Evolutionary conservation across 2,329 filamentous ascomycete genomes (phyloP).

Genomic region (Xylaria sp.): DNA sequence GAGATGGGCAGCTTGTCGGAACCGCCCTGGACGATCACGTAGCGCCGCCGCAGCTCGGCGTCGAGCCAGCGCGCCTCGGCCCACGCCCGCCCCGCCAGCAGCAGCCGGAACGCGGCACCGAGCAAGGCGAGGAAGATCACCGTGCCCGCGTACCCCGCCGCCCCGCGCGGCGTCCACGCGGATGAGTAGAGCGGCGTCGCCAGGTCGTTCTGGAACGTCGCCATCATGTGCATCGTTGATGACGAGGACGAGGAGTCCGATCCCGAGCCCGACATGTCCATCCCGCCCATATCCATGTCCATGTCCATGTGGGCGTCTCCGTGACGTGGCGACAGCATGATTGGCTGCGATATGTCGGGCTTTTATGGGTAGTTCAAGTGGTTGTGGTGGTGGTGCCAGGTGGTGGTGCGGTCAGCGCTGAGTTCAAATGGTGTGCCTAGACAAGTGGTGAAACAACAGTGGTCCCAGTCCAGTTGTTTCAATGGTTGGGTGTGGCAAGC

Average conservation of each 20-base stretch:
- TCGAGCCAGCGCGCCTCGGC: conserved; percentile 68
- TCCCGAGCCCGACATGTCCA: conserved; percentile 33
- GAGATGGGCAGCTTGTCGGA: conserved; percentile 59
- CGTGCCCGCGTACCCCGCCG: conserved; percentile 79
- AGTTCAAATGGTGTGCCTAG: not conserved
- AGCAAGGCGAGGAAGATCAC: conserved; percentile 89
- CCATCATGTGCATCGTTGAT: conserved; percentile 45
- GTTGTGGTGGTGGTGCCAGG: not conserved
- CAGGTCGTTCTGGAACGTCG: conserved; percentile 60
- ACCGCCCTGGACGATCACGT: conserved; percentile 75
- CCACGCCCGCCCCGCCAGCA: conserved; percentile 72
- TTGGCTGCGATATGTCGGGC: no score
- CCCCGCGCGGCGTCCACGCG: conserved; percentile 72
- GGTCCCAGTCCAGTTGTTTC: not conserved
- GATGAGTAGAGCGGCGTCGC: conserved; percentile 59
- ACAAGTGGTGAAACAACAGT: not conserved
- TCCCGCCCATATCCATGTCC: conserved; percentile 28
- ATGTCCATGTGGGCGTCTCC: conserved; percentile 18
- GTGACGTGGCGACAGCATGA: conserved; percentile 16
- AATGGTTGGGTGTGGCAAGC: not conserved
- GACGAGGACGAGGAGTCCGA: conserved; percentile 20
- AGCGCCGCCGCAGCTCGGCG: conserved; percentile 72
- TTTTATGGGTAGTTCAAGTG: no score
- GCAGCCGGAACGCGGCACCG: conserved; percentile 66
- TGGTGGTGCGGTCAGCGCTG: not conserved